Evolutionary conservation across 2,329 filamentous ascomycete genomes (phyloP).

Genomic region (Penicillium glabrum): DNA sequence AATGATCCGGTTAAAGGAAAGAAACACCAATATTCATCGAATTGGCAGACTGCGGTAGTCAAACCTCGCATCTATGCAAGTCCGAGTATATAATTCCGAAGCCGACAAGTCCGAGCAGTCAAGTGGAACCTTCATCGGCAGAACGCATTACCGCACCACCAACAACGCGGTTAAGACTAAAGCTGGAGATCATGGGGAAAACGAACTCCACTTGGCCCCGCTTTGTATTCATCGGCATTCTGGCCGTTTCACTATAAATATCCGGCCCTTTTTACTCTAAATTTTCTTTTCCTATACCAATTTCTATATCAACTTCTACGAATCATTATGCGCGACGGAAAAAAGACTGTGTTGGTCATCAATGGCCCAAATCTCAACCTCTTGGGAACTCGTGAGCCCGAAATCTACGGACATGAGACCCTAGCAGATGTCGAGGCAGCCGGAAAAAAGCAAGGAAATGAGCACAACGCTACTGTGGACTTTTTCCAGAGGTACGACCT

Average conservation of each 20-base stretch:
- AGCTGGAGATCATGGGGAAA: neutral
- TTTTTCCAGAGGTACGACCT: slow-evolving; percentile 41
- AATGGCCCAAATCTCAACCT: slow-evolving; percentile 78
- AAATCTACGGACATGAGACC: slow-evolving; percentile 68
- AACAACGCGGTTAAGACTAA: neutral
- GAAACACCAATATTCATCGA: neutral
- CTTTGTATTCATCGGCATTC: neutral
- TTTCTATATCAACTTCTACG: neutral
- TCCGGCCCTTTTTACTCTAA: neutral
- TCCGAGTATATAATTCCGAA: neutral
- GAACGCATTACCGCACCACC: neutral
- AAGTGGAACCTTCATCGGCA: neutral
- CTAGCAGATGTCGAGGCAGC: slow-evolving; percentile 59
- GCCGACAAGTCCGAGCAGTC: neutral
- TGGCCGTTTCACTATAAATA: neutral
- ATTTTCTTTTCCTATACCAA: neutral
- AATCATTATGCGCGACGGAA: neutral
- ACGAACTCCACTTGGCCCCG: neutral
- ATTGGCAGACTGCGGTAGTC: neutral
- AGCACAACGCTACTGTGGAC: slow-evolving; percentile 50
- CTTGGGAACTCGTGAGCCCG: slow-evolving; percentile 68
- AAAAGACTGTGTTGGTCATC: slow-evolving; percentile 55
- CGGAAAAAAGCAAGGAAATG: slow-evolving; percentile 49
- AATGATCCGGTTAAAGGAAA: neutral
- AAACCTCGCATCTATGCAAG: neutral